Evolutionary conservation across 2,329 filamentous ascomycete genomes (phyloP).

Genomic region (Aureobasidium sp.): DNA sequence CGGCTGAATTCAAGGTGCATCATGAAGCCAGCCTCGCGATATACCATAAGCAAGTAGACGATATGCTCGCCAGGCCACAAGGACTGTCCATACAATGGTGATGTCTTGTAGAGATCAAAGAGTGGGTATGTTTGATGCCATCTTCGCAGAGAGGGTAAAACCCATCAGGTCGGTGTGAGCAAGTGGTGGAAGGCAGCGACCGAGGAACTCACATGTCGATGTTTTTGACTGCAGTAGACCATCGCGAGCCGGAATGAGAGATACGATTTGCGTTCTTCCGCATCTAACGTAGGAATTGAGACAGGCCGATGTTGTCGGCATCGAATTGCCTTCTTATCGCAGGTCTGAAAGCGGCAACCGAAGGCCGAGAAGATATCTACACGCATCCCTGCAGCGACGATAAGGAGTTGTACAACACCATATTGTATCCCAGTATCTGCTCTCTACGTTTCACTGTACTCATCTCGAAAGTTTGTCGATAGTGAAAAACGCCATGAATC

Average conservation of each 20-base stretch:
- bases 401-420: background rate
- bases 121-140: background rate
- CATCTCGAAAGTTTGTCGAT: background rate
- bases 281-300: background rate
- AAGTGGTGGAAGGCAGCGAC: background rate
- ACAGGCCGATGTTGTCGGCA: background rate
- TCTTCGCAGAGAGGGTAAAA: background rate
- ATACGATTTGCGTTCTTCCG: no score
- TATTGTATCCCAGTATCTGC: background rate
- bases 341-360: background rate
- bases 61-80: background rate
- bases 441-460: background rate
- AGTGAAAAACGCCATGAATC: background rate
- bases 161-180: background rate
- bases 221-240: background rate
- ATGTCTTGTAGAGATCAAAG: background rate
- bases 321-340: background rate
- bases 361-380: background rate
- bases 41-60: background rate
- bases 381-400: background rate
- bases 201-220: background rate
- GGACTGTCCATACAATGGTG: background rate
- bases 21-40: background rate
- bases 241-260: no score
- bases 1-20: background rate